These are phyloP conservation scores for Russula sp. DNA, from an alignment of 768 basidiomycete genomes.

Conservation along the genomic window DNA sequence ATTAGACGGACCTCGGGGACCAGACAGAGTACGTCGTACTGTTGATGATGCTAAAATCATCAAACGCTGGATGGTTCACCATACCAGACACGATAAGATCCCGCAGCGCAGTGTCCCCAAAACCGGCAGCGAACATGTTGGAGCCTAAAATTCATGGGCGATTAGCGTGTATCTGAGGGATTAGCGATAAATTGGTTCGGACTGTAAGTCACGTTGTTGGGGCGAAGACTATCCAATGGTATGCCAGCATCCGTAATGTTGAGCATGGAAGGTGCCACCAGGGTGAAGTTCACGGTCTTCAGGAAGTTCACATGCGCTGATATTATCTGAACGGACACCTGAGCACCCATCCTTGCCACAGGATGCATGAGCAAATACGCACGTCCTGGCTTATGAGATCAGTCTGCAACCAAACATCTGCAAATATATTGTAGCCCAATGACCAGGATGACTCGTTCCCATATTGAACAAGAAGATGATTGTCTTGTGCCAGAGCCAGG, in stretches of 20 bases:
- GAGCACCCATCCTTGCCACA: neutral
- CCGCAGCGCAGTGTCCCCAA: neutral
- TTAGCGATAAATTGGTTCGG: neutral
- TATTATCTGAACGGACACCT: constrained; percentile 1
- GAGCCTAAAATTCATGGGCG: constrained; percentile 2
- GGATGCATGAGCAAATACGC: neutral
- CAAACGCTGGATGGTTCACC: neutral
- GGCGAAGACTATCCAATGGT: constrained; percentile 13
- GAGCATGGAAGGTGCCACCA: neutral
- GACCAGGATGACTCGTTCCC: constrained; percentile 13
- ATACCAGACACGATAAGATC: neutral
- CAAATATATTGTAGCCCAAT: constrained; percentile 18
- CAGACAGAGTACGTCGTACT: neutral
- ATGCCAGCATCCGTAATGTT: constrained; percentile 3
- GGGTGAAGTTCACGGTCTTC: neutral
- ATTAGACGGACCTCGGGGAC: constrained; percentile 1
- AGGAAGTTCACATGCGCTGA: constrained; percentile 13
- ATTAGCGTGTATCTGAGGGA: neutral
- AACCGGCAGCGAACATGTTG: constrained; percentile 16
- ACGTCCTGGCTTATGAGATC: constrained; percentile 8
- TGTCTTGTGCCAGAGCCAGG: constrained; percentile 8
- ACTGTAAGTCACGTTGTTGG: constrained; percentile 7
- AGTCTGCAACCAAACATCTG: constrained; percentile 15
- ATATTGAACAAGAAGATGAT: constrained; percentile 12
- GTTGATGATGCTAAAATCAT: neutral